Evolutionary conservation across 495 filamentous ascomycete species (phyloP), one percentile per base, ranked within the genome.

Genomic region (Penicillium robsamsonii): DNA sequence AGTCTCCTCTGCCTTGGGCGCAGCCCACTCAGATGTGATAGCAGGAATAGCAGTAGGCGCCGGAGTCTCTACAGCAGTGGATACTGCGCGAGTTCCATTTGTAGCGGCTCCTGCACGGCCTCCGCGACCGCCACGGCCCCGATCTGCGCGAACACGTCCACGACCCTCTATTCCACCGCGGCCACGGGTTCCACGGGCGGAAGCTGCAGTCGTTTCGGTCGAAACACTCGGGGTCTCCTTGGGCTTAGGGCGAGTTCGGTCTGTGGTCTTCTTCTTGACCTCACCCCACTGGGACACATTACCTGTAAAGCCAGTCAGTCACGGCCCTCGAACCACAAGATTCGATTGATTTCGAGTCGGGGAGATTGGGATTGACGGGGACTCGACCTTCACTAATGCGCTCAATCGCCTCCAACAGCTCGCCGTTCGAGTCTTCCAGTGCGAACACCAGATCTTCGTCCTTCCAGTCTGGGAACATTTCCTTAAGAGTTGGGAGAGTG

Each of bases 201-300:
- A 72, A 63, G 81, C 72, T 57, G 68, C 50, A 56, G 67, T 62
- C 46, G 70, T 54, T 58, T 76, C 78, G 58, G 78, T 70, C 17
- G 79, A 76, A 51, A 83, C 78, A 49, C 75, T 78, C 62, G 81
- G 72, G 43, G 80, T 68, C 53, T 94, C 88, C 77, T 96, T 92
- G 55, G 81, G 75, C 80, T 96, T 99, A 49, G 93, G 83, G 59
- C 86, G 87, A 62, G 84, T 80, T 59, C 89, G 80, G 67, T 94
- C 89, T 73, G 91, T 90, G 68, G 86, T 87, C 71, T 87, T 87
- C 81, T 96, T 96, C 75, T 93, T 90, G 66, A 97, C 92, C 74
- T 96, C 91, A 57, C 87, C 89, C 89, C 95, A 99, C 79, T 93
- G 91, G 58, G 91, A 85, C 62, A 96, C 88, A 53, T 86, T 86